Percentiles rank a stretch among this genome's conserved stretches.
Conservation (phyloP, 176 grass and related monocot genomes). For the Pontederia paniculata region DNA sequence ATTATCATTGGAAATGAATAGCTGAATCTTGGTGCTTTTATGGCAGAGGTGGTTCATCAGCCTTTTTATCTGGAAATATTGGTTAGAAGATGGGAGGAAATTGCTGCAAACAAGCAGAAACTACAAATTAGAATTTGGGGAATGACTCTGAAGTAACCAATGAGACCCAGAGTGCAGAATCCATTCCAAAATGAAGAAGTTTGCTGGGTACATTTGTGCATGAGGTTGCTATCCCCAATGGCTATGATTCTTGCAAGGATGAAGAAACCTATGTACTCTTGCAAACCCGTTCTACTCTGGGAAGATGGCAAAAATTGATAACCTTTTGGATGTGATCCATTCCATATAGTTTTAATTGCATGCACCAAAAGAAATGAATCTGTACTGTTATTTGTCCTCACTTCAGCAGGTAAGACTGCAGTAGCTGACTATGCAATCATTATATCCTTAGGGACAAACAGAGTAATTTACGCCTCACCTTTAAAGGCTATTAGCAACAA, state of each 20-base stretch:
- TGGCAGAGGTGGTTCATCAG: no score
- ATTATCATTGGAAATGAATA: no score
- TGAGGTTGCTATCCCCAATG: slow-evolving; percentile 66
- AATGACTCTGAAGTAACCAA: neutral
- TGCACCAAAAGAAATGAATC: slow-evolving; percentile 86
- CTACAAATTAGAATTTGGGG: slow-evolving; percentile 8
- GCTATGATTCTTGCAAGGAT: slow-evolving; percentile 41
- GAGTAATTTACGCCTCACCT: slow-evolving; percentile 91
- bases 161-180: slow-evolving; percentile 15
- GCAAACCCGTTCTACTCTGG: slow-evolving; percentile 44
- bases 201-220: slow-evolving; percentile 62
- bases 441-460: slow-evolving; percentile 88
- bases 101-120: slow-evolving; percentile 36
- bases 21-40: no score
- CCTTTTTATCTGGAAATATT: no score
- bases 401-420: slow-evolving; percentile 87
- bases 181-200: slow-evolving; percentile 52
- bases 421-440: slow-evolving; percentile 86
- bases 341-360: slow-evolving; percentile 72
- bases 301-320: slow-evolving; percentile 90
- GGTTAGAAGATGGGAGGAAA: slow-evolving; percentile 16
- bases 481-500: slow-evolving; percentile 93
- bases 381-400: slow-evolving; percentile 78
- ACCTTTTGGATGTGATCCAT: slow-evolving; percentile 83
- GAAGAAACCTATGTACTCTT: slow-evolving; percentile 54